A percentile compares a stretch with the other conserved stretches of the same genome.
Evolutionary conservation across 2,329 filamentous ascomycete genomes (phyloP).

Genomic region (Fusarium anthophilum): DNA sequence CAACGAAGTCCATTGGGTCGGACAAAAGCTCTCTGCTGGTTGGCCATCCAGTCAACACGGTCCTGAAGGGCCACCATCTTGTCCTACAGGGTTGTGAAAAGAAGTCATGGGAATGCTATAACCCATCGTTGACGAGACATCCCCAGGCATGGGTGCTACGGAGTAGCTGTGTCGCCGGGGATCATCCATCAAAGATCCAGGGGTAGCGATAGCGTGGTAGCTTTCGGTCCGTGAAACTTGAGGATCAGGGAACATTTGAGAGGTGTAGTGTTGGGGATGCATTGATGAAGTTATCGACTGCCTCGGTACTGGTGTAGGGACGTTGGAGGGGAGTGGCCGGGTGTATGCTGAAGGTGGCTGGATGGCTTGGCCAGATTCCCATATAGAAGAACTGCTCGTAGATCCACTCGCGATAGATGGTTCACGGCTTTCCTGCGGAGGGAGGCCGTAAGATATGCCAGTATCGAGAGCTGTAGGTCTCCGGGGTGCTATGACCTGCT

Average conservation of each 20-base stretch:
- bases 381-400: slow-evolving; percentile 46
- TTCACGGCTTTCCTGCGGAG: slow-evolving; percentile 48
- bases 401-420: slow-evolving; percentile 47
- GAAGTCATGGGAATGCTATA: slow-evolving; percentile 41
- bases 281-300: slow-evolving; percentile 37
- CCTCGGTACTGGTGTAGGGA: slow-evolving; percentile 34
- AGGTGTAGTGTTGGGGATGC: slow-evolving; percentile 35
- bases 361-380: slow-evolving; percentile 45
- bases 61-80: slow-evolving; percentile 31
- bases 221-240: slow-evolving; percentile 35
- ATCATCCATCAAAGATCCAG: slow-evolving; percentile 39
- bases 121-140: slow-evolving; percentile 34
- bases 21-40: slow-evolving; percentile 7
- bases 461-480: slow-evolving; percentile 45
- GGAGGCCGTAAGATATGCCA: slow-evolving; percentile 40
- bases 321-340: slow-evolving; percentile 40
- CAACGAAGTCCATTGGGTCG: neutral
- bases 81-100: slow-evolving; percentile 32
- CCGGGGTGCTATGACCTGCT: slow-evolving; percentile 51
- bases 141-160: slow-evolving; percentile 31
- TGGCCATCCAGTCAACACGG: slow-evolving; percentile 36
- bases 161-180: slow-evolving; percentile 40
- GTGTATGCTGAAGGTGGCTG: slow-evolving; percentile 39
- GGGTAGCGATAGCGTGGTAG: slow-evolving; percentile 30
- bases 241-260: slow-evolving; percentile 33